Evolutionary conservation across 805 yeast genomes (phyloP).

Genomic region (Geotrichum ghanense): DNA sequence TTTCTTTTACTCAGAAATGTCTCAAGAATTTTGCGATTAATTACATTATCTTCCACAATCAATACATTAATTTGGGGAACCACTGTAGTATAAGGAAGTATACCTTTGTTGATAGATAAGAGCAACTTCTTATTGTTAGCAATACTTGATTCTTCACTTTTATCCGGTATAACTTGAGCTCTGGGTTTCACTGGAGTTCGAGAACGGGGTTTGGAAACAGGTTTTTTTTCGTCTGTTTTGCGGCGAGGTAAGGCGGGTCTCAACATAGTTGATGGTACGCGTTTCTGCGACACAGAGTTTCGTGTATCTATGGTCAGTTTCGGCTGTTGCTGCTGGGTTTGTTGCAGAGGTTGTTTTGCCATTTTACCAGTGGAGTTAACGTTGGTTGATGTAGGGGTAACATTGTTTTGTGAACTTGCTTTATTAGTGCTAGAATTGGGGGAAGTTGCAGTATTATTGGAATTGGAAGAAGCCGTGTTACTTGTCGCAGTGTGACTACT

Average conservation of each 20-base stretch:
- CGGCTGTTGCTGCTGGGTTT: conserved; percentile 1
- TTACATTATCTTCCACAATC: conserved; percentile 92
- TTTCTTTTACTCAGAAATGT: conserved; percentile 78
- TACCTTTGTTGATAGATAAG: conserved; percentile 4
- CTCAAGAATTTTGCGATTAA: conserved; percentile 84
- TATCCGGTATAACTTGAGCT: background rate
- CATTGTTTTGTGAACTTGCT: too few species aligned
- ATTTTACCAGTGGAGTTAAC: too few species aligned
- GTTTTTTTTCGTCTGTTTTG: conserved; percentile 3
- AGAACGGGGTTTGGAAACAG: background rate
- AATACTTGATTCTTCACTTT: background rate
- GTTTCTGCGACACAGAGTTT: background rate
- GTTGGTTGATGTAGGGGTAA: too few species aligned
- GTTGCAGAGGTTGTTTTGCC: background rate
- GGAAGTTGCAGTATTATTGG: background rate
- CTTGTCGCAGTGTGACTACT: background rate
- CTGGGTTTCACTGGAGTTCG: background rate
- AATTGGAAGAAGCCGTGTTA: background rate
- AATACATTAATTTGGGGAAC: conserved; percentile 82
- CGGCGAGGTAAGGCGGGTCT: conserved; percentile 2
- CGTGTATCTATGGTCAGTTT: conserved; percentile 1
- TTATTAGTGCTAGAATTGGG: too few species aligned
- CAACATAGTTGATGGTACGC: background rate
- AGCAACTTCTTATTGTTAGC: background rate
- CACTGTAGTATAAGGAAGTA: conserved; percentile 35